Base-by-base conservation (phyloP, 2,329 filamentous ascomycete species). In the Exophiala xenobiotica region DNA sequence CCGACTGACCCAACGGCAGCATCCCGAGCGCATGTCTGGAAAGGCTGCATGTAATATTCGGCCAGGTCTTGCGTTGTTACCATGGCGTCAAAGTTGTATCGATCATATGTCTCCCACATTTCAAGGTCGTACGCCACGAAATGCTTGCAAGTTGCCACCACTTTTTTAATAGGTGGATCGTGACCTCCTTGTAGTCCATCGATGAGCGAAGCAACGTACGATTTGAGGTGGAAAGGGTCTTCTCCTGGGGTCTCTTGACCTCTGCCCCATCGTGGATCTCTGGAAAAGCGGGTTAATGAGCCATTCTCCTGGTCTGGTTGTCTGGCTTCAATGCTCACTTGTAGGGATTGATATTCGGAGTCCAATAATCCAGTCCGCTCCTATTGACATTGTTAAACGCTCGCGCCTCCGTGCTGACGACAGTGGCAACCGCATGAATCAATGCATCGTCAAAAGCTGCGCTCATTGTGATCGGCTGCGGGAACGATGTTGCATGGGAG, bases 31-130 rank as follows among this genome's bases (percentile, higher is more conserved):
- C 83, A 86, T 64, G 76, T 76, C 61, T 84, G 73, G 68, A 88
- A 88, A 0, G 82, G 77, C 1, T 80, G 82, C 33, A 85, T 73
- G 61, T 85, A 87, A 67, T 87, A 88, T 60, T 87, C 84, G 0
- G 78, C 74, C 3, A 88, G 68, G 53, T 88, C 85, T 58, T 87
- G 84, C 42, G 54, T 49, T 12, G 51, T 49, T 40, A 85, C 78
- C 9, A 46, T 45, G 4, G 82, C 76, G 62, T 85, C 73, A 53
- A 81, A 84, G 12, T 75, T 73, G 63, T 54, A 85, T 8, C 78
- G 69, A n/a, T 66, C 67, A 19, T 71, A 63, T 2, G 67, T 66
- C 24, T 66, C 62, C 68, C 75, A 77, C 51, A 64, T 65, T 60
- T 83, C 80, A 2, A 81, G 63, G 61, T 83, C 80, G 58, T 83